Percentiles rank a stretch among this genome's conserved stretches.
These are phyloP conservation scores for Syncephalastrum contaminatum DNA, from an alignment of 371 early-diverging fungal genomes.

Conservation along the genomic window DNA sequence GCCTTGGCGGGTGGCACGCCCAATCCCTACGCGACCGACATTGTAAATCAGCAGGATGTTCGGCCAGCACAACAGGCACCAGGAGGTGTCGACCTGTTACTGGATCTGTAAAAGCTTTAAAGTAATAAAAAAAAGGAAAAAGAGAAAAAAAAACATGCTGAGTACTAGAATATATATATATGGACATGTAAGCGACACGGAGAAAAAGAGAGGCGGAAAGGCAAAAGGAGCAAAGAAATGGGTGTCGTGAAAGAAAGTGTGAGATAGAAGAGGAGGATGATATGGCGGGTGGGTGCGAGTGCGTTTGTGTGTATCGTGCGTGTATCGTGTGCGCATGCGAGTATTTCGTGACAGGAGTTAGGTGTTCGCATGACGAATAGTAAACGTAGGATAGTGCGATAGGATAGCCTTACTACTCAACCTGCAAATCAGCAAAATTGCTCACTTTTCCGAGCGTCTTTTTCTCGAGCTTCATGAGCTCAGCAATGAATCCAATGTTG, in stretches of 20 bases:
- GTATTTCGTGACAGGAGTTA: no score
- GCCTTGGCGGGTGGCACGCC: slow-evolving; percentile 26
- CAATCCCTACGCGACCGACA: slow-evolving; percentile 52
- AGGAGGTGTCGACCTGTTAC: slow-evolving; percentile 28
- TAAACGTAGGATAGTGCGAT: no score
- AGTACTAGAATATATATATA: slow-evolving; percentile 4
- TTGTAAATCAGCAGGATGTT: slow-evolving; percentile 29
- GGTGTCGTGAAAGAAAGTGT: neutral
- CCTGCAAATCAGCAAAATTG: slow-evolving; percentile 27
- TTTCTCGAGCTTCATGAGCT: slow-evolving; percentile 70
- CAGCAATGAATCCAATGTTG: slow-evolving; percentile 86
- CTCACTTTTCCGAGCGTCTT: slow-evolving; percentile 53
- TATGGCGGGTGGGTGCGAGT: neutral
- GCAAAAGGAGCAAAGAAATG: neutral
- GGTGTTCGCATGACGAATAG: no score
- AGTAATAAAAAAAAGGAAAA: neutral
- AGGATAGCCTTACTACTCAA: no score
- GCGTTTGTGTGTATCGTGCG: no score
- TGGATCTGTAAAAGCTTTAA: slow-evolving; percentile 24
- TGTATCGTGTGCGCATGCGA: no score
- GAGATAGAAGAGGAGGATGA: neutral
- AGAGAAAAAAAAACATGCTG: neutral
- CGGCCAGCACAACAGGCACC: slow-evolving; percentile 28
- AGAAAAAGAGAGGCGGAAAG: no score
- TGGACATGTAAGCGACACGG: no score